phyloP scores from a whole-genome alignment of 208 protist species.

The Acanthamoeba royreba region DNA sequence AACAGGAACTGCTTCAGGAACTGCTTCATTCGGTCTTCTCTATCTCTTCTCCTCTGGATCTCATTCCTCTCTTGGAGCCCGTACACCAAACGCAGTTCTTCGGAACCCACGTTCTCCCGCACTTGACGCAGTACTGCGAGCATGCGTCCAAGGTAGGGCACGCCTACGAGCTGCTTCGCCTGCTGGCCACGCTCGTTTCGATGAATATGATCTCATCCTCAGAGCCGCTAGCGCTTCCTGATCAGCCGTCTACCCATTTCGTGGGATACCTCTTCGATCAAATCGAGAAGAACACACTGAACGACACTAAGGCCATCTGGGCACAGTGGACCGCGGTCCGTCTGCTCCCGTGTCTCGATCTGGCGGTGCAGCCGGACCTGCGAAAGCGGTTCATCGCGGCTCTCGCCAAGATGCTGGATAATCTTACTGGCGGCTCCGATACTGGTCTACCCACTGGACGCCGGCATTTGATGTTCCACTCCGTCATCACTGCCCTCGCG shows the following conservation, averaged over 20 bases:
- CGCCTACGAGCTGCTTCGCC: neutral
- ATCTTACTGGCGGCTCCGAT: neutral
- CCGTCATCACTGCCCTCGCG: neutral
- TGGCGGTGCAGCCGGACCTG: neutral
- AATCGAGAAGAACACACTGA: neutral
- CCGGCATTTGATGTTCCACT: neutral
- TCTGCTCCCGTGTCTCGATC: neutral
- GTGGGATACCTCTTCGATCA: neutral
- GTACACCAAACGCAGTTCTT: conserved; percentile 6
- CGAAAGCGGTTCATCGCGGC: neutral
- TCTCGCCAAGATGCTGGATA: neutral
- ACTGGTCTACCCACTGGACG: neutral
- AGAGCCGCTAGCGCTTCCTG: neutral
- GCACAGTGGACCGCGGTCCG: neutral
- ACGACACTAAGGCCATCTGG: neutral
- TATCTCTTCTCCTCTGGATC: neutral
- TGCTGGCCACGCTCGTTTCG: neutral
- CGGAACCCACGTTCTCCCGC: neutral
- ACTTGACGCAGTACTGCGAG: conserved; percentile 37
- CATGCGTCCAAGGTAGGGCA: neutral
- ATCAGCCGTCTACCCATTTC: neutral
- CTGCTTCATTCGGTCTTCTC: neutral
- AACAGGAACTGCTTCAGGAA: neutral
- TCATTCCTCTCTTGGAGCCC: neutral
- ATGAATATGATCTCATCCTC: neutral